Evolutionary conservation across 176 grass and related monocot genomes (phyloP).

Genomic region (Urochloa ruziziensis): DNA sequence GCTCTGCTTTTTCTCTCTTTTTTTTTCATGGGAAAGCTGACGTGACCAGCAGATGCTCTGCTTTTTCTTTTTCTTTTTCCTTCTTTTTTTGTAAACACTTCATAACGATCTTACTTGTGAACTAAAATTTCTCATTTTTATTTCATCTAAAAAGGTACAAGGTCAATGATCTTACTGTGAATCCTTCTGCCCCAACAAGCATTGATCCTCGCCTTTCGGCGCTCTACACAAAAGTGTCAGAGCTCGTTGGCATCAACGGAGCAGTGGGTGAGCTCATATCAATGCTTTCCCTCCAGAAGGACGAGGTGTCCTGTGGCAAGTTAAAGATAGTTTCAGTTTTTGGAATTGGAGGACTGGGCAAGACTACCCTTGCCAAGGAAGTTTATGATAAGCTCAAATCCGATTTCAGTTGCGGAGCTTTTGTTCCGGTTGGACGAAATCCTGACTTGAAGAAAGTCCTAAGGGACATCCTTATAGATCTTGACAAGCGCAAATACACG

Average conservation of each 20-base stretch:
- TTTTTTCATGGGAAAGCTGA: no score
- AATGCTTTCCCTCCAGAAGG: background rate
- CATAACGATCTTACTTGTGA: no score
- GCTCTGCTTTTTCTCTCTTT: no score
- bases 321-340: background rate
- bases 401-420: no score
- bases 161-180: background rate
- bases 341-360: background rate
- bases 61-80: no score
- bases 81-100: no score
- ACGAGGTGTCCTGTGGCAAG: background rate
- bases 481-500: background rate
- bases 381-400: no score
- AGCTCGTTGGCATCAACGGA: background rate
- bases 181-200: accelerated
- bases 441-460: background rate
- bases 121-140: no score
- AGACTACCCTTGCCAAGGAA: no score
- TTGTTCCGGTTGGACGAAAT: no score
- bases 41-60: no score
- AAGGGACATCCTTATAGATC: background rate
- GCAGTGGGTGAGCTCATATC: background rate
- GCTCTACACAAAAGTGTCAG: background rate
- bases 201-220: background rate
- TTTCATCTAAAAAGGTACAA: no score